Evolutionary conservation across 202 grass and related monocot species (phyloP).

Genomic region (Alloteropsis angusta): DNA sequence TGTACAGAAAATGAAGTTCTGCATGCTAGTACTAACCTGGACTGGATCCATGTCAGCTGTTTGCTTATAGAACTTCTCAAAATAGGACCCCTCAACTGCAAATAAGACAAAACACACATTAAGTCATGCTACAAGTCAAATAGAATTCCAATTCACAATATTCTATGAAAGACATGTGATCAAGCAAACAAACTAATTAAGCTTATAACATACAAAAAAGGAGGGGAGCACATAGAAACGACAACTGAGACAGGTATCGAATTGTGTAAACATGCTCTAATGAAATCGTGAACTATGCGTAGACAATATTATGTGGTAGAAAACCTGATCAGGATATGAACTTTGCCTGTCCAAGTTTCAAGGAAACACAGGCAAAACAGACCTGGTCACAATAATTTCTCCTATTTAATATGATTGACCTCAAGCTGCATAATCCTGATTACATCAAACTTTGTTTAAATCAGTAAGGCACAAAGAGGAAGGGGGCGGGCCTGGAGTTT

Average conservation of each 20-base stretch:
- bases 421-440: background rate
- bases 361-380: background rate
- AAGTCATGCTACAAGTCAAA: background rate
- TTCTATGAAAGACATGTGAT: background rate
- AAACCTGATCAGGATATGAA: background rate
- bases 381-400: background rate
- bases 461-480: background rate
- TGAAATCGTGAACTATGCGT: background rate
- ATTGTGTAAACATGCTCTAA: background rate
- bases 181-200: background rate
- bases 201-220: background rate
- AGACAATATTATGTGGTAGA: background rate
- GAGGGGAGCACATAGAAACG: background rate
- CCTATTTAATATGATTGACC: background rate
- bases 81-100: slow-evolving; percentile 82
- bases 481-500: background rate
- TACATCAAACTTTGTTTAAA: background rate
- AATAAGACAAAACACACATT: slow-evolving; percentile 13
- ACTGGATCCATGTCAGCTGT: slow-evolving; percentile 81
- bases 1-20: background rate
- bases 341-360: background rate
- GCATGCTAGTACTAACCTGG: slow-evolving; percentile 45
- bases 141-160: background rate
- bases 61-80: slow-evolving; percentile 86
- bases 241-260: background rate